Evolutionary conservation across 2,329 filamentous ascomycete species (phyloP).

Genomic region (Claviceps pusilla): DNA sequence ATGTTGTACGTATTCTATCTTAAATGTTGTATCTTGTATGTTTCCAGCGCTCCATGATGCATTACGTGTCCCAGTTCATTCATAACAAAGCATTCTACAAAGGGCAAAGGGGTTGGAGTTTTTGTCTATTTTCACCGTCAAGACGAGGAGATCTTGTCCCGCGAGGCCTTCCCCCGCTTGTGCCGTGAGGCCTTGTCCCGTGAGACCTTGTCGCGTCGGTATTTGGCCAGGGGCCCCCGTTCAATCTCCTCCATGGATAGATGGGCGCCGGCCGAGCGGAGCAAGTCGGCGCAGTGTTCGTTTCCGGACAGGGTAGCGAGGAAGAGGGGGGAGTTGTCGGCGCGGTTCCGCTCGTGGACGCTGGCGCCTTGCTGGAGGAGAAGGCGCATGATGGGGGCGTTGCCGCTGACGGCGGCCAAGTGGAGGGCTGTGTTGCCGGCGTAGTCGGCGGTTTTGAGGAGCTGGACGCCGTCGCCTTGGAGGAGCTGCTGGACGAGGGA

Average conservation of each 20-base stretch:
- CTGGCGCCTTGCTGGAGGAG: slow-evolving; percentile 48
- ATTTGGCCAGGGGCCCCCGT: slow-evolving; percentile 9
- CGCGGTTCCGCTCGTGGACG: slow-evolving; percentile 50
- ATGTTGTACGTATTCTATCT: too few species aligned
- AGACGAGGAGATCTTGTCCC: too few species aligned
- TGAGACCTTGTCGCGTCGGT: too few species aligned
- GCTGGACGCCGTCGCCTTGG: slow-evolving; percentile 45
- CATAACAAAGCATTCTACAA: too few species aligned
- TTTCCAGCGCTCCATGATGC: too few species aligned
- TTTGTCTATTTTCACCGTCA: too few species aligned
- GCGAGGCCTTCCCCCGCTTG: too few species aligned
- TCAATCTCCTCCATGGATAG: slow-evolving; percentile 30
- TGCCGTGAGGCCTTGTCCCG: too few species aligned
- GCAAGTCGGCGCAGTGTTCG: slow-evolving; percentile 34
- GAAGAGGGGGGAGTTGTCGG: slow-evolving; percentile 51
- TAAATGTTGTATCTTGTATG: too few species aligned
- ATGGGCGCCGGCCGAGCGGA: slow-evolving; percentile 45
- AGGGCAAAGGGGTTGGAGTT: too few species aligned
- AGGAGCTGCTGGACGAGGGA: slow-evolving; percentile 52
- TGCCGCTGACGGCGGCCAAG: slow-evolving; percentile 40
- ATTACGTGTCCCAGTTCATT: too few species aligned
- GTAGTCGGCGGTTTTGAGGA: slow-evolving; percentile 65
- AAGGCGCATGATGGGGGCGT: slow-evolving; percentile 40
- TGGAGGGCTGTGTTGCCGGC: slow-evolving; percentile 60
- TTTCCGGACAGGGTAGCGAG: slow-evolving; percentile 45